phyloP scores from a whole-genome alignment of 805 yeast species.

The Spencermartinsiella europaea region DNA sequence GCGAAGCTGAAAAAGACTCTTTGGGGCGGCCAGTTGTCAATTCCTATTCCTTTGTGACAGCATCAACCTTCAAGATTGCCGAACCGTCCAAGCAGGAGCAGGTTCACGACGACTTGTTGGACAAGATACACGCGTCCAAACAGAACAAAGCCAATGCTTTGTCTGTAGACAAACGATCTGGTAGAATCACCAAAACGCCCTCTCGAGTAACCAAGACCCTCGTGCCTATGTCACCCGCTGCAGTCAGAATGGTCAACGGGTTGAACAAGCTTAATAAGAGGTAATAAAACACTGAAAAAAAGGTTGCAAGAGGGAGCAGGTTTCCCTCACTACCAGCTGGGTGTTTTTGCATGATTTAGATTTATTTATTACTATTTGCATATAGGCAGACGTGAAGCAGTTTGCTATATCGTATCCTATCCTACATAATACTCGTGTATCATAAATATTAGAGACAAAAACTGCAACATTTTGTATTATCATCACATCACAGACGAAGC shows the following conservation, averaged over 20 bases:
- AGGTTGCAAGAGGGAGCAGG: no score
- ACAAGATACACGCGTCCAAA: background rate
- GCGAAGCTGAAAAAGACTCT: background rate
- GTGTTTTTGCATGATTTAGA: no score
- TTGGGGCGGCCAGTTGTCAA: slow-evolving; percentile 10
- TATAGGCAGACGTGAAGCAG: no score
- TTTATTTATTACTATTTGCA: no score
- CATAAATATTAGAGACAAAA: no score
- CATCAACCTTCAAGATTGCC: slow-evolving; percentile 14
- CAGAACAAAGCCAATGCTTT: background rate
- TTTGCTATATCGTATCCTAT: no score
- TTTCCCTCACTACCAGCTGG: no score
- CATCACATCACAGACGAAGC: slow-evolving; percentile 9
- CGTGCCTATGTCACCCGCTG: slow-evolving; percentile 14
- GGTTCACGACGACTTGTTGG: slow-evolving; percentile 4
- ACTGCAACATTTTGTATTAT: slow-evolving; percentile 6
- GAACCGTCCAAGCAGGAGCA: slow-evolving; percentile 11
- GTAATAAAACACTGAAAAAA: no score
- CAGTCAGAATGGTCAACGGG: slow-evolving; percentile 6
- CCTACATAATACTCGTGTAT: no score
- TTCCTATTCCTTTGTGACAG: slow-evolving; percentile 15
- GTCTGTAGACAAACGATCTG: slow-evolving; percentile 8
- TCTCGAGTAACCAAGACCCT: background rate
- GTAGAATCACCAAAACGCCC: slow-evolving; percentile 14
- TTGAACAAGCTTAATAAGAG: background rate